These are phyloP conservation scores for Podospora pseudopauciseta DNA, from an alignment of 495 filamentous ascomycete species.

Conservation along the genomic window DNA sequence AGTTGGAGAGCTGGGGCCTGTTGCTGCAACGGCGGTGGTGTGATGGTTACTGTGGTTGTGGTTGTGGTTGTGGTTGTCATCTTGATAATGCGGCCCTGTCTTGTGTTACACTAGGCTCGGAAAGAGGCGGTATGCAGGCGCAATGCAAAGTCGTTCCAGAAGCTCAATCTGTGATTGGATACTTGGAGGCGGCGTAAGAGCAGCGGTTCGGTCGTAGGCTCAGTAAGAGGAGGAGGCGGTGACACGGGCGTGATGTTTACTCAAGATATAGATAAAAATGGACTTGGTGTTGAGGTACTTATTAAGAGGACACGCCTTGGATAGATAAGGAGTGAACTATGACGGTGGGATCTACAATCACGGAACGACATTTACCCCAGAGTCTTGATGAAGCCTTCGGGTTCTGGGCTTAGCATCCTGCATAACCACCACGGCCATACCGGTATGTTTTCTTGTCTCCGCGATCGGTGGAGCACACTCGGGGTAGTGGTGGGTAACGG, in stretches of 20 bases:
- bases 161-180: background rate
- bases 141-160: constrained; percentile 4
- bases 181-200: background rate
- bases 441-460: background rate
- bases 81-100: background rate
- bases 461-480: background rate
- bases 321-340: background rate
- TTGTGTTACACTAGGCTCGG: background rate
- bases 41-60: constrained; percentile 6
- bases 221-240: background rate
- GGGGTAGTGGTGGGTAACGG: too few species aligned
- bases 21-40: constrained; percentile 2
- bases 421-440: background rate
- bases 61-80: constrained; percentile 10
- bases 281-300: background rate
- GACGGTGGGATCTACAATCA: background rate
- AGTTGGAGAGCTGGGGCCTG: constrained; percentile 5
- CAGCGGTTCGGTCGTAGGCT: background rate
- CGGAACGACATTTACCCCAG: background rate
- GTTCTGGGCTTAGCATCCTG: background rate
- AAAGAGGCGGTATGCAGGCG: background rate
- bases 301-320: background rate
- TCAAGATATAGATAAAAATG: background rate
- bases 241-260: background rate
- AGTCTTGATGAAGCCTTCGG: background rate